Evolutionary conservation across 805 yeast genomes (phyloP).

Genomic region (Nakazawaea ishiwadae): DNA sequence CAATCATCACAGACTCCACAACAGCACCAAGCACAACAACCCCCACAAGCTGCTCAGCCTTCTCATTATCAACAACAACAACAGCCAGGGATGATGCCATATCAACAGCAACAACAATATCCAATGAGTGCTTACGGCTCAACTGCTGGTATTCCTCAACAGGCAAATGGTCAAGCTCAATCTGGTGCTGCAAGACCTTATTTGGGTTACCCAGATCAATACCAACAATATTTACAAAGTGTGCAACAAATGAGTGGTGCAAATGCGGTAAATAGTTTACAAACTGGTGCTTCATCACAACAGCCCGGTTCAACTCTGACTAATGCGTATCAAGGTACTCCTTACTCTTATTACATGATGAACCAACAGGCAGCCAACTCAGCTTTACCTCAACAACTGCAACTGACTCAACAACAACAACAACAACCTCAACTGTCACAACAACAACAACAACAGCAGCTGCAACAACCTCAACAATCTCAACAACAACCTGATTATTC

Average conservation of each 20-base stretch:
- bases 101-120: slow-evolving; percentile 5
- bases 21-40: slow-evolving; percentile 14
- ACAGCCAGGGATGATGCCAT: slow-evolving; percentile 4
- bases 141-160: not conserved
- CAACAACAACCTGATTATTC: slow-evolving; percentile 3
- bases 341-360: slow-evolving; percentile 12
- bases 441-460: slow-evolving; percentile 5
- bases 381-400: slow-evolving; percentile 5
- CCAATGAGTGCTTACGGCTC: slow-evolving; percentile 3
- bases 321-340: slow-evolving; percentile 4
- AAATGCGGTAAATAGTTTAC: not conserved
- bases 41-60: slow-evolving; percentile 46
- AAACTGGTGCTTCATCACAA: not conserved
- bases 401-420: slow-evolving; percentile 2
- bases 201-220: slow-evolving; percentile 12
- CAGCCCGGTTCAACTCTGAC: slow-evolving; percentile 4
- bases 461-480: slow-evolving; percentile 3
- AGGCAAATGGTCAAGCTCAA: slow-evolving; percentile 1
- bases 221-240: slow-evolving; percentile 12
- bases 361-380: slow-evolving; percentile 4
- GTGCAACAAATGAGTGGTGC: slow-evolving; percentile 10
- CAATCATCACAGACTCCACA: not conserved
- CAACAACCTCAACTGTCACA: slow-evolving; percentile 5
- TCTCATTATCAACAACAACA: slow-evolving; percentile 20
- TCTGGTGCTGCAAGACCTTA: slow-evolving; percentile 10